A percentile compares a stretch with the other conserved stretches of the same genome.
Conservation (phyloP, 129 eudicot species). For the Calendula officinalis region DNA sequence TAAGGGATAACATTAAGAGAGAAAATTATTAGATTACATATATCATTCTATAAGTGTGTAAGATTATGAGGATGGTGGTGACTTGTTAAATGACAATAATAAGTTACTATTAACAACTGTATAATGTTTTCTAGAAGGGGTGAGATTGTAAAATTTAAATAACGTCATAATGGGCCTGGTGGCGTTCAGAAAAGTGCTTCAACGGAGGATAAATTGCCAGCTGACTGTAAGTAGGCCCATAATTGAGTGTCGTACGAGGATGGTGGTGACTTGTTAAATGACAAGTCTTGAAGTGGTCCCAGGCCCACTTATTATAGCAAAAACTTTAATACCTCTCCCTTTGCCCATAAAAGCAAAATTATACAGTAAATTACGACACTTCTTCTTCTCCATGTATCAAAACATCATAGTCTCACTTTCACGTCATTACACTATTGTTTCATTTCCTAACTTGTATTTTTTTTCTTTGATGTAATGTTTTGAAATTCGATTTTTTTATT, state of each 20-base stretch:
- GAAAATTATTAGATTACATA: no score
- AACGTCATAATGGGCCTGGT: not conserved
- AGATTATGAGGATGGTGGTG: no score
- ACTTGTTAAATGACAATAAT: no score
- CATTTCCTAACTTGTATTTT: no score
- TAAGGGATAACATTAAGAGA: no score
- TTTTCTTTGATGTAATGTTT: no score
- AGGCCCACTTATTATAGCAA: not conserved
- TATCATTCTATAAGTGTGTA: no score
- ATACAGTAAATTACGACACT: not conserved
- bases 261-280: not conserved
- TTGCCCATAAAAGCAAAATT: not conserved
- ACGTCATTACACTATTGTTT: no score
- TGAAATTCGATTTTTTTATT: no score
- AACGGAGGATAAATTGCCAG: constrained; percentile 12
- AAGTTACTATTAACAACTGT: no score
- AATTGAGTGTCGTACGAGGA: constrained; percentile 1
- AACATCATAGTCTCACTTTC: no score
- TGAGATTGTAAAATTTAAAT: constrained; percentile 1
- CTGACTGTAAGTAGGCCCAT: constrained; percentile 7
- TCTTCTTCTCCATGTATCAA: no score
- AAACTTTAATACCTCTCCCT: not conserved
- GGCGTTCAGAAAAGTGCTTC: not conserved
- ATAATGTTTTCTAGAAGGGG: not conserved
- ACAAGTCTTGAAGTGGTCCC: not conserved